These are phyloP conservation scores for Trichoderma sp. DNA, from an alignment of 2,329 filamentous ascomycete species.

Conservation along the genomic window DNA sequence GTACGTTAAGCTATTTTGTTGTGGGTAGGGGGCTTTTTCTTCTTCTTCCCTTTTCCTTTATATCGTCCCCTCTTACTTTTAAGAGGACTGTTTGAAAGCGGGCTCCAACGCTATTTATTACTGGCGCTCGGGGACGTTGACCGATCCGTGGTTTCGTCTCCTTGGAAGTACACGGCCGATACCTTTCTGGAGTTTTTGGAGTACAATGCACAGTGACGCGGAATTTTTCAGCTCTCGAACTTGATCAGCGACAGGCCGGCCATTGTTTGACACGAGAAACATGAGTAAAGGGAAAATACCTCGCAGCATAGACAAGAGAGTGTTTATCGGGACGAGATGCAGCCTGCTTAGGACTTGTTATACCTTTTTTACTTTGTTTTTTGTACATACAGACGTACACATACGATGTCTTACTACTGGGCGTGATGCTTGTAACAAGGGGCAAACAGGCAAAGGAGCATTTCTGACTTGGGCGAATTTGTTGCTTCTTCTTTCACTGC, in stretches of 20 bases:
- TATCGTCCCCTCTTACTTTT: neutral
- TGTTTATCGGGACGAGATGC: conserved; percentile 2
- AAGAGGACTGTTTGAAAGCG: neutral
- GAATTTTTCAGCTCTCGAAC: neutral
- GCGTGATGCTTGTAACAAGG: neutral
- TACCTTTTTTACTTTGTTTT: neutral
- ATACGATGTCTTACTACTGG: neutral
- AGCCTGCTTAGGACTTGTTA: neutral
- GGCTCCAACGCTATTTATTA: neutral
- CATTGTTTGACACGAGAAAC: conserved; percentile 5
- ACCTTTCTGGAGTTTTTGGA: conserved; percentile 6
- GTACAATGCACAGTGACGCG: neutral
- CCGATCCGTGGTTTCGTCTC: neutral
- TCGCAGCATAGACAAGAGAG: conserved; percentile 8
- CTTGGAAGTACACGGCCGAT: neutral
- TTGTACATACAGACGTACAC: conserved; percentile 10
- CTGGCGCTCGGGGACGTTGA: neutral
- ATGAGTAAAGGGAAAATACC: conserved; percentile 8
- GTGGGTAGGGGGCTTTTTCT: neutral
- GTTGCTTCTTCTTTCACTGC: neutral
- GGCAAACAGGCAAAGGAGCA: conserved; percentile 6
- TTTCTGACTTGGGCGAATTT: conserved; percentile 4
- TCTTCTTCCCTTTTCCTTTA: neutral
- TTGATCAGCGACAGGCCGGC: conserved; percentile 10
- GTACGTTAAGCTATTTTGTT: neutral